Evolutionary conservation across 257 asterid species (phyloP), one percentile per base, ranked within the genome.

Genomic region (Dorcoceras hygrometricum): DNA sequence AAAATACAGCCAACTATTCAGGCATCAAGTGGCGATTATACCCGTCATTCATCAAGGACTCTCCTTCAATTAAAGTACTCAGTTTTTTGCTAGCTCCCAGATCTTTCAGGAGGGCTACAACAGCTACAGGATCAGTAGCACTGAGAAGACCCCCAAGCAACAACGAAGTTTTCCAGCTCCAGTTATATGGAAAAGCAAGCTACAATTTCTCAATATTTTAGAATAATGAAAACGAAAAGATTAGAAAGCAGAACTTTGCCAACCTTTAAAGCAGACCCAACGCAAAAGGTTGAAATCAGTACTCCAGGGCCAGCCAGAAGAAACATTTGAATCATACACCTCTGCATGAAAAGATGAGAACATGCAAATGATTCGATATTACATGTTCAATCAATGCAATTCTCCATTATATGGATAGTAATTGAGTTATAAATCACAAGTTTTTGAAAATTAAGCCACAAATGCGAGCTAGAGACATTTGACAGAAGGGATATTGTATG

Each of bases 51-150:
- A 93, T 93, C 84, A 93, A 76, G 59, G 99, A 90, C 69, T 93
- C 99, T 74, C 99, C 99, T 81, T 93, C 99, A 77, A 93, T 90
- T 80, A 93, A 85, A 69, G 99, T 93, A 78, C 86, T 84, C 83
- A 93, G 67, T 74, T 93, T 90, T 80, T 90, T 93, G 92, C 97
- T 90, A 71, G 97, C 95, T 59, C 97, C 96, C 72, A 93, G 90
- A 59, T 93, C 99, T 82, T 86, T 93, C 76, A 93, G 79, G 65
- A 88, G 95, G 74, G 99, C 96, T 19, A 93, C 97, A 79, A 90
- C 99, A 34, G 99, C 99, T 27, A 93, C 99, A 65, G 99, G 97
- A 81, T 93, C 99, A 71, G 99, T 93, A 60, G 99, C 99, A 78
- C 99, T 90, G 63, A 93, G 99, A 68, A 93, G 97, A 62, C 96